Base-by-base conservation (phyloP, 371 early-diverging fungal species). In the Rhizopus microsporus region DNA sequence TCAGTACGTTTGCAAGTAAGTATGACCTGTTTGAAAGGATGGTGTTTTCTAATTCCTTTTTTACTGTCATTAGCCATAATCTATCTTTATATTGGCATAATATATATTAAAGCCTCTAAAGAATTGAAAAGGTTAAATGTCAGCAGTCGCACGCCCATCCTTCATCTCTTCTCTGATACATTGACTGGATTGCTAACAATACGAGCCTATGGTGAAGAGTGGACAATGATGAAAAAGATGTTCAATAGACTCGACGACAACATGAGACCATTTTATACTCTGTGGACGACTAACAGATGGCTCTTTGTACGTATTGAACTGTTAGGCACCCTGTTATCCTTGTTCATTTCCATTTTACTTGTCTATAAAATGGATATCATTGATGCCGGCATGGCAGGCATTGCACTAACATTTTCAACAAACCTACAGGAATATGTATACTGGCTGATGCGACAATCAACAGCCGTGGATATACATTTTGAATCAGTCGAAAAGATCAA, bases 381-480 rank as follows among this genome's bases (percentile, higher is more conserved):
- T 29, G 86, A 85, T 68, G 84, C 91, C 3, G 93, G 89, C 0
- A 69, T 87, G 38, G 92, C 92, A 4, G 95, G 93, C 49, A 79
- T 96, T 35, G 84, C 89, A 1, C 76, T 97, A 30, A 83, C 88
- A 12, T 90, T 91, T 38, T 67, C 84, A 1, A 74, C 79, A 43
- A 82, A 72, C 60, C 63, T 84, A 29, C 69, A 88, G 17, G 88
- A 88, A 43, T 83, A 85, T 51, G 77, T 93, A 6, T 79, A 79
- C 47, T 93, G 94, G 93, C 49, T 86, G 10, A 86, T 95, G 62
- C 80, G 93, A 39, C 83, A 76, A 58, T 88, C 88, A 38, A 89
- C 93, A 4, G 80, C 85, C 7, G 82, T 93, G 46, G 95, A 94
- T 72, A 91, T 89, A 88, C 81, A 87, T 64, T 84, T 93, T 82